Percentiles rank a stretch among this genome's conserved stretches.
Conservation (phyloP, 768 basidiomycete genomes). For the Mycena metata region DNA sequence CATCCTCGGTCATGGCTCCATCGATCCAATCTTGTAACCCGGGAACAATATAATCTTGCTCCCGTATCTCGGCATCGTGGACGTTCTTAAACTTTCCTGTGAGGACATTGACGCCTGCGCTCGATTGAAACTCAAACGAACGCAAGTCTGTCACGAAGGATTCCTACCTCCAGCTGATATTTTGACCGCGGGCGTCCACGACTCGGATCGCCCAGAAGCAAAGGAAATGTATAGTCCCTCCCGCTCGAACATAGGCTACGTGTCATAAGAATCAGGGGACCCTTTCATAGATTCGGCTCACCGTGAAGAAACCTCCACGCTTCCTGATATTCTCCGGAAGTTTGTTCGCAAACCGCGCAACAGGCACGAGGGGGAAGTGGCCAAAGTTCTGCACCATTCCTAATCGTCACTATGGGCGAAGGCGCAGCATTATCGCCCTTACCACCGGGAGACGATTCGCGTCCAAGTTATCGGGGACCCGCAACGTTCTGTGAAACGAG, state of each 20-base stretch:
- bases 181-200: slow-evolving; percentile 29
- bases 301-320: slow-evolving; percentile 1
- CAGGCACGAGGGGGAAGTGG: not conserved
- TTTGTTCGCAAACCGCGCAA: not conserved
- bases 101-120: slow-evolving; percentile 27
- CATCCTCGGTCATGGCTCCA: slow-evolving; percentile 31
- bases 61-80: not conserved
- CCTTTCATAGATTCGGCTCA: not conserved
- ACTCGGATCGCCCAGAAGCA: not conserved
- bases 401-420: no score
- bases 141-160: not conserved
- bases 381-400: slow-evolving; percentile 37
- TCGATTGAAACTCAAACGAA: slow-evolving; percentile 11
- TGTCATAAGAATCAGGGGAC: not conserved
- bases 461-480: no score
- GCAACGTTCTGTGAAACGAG: no score
- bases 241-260: slow-evolving; percentile 38
- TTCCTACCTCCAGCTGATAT: slow-evolving; percentile 26
- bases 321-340: not conserved
- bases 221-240: slow-evolving; percentile 37
- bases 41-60: slow-evolving; percentile 39
- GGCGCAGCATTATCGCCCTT: no score
- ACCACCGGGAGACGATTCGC: no score
- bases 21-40: slow-evolving; percentile 38
- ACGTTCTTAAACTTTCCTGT: slow-evolving; percentile 23